phyloP scores from a whole-genome alignment of 1,284 basidiomycete species.

The Tylopilus orsonianus region DNA sequence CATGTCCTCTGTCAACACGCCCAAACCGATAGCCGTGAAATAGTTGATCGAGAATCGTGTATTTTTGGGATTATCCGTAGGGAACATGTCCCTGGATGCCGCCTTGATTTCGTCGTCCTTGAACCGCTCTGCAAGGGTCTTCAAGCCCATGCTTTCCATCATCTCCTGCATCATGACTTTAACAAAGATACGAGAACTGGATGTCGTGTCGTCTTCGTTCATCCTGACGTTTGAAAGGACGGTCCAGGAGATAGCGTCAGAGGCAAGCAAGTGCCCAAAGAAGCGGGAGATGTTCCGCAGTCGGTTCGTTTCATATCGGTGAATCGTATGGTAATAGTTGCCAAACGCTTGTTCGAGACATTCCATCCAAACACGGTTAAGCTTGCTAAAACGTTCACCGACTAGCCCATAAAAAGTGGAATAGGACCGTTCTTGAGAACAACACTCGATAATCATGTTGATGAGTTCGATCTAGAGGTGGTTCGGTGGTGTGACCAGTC shows the following conservation, averaged over 20 bases:
- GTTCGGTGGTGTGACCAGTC: neutral
- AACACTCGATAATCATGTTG: slow-evolving; percentile 99
- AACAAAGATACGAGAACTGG: slow-evolving; percentile 94
- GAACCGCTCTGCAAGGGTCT: slow-evolving; percentile 81
- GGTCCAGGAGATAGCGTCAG: slow-evolving; percentile 89
- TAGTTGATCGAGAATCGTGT: slow-evolving; percentile 99
- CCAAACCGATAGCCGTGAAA: slow-evolving; percentile 92
- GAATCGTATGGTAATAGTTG: slow-evolving; percentile 94
- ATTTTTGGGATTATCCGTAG: slow-evolving; percentile 93
- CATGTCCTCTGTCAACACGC: slow-evolving; percentile 93
- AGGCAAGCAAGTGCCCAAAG: slow-evolving; percentile 88
- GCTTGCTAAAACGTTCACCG: slow-evolving; percentile 94
- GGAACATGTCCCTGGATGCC: slow-evolving; percentile 87
- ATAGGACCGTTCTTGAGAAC: slow-evolving; percentile 98
- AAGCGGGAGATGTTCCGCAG: slow-evolving; percentile 96
- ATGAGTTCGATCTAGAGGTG: slow-evolving; percentile 79
- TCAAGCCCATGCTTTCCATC: slow-evolving; percentile 90
- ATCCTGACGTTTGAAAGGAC: slow-evolving; percentile 85
- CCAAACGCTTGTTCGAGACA: slow-evolving; percentile 85
- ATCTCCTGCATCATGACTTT: slow-evolving; percentile 97
- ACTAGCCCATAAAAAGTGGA: slow-evolving; percentile 95
- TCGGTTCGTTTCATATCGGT: slow-evolving; percentile 98
- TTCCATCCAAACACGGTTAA: slow-evolving; percentile 93
- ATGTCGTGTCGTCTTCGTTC: slow-evolving; percentile 98
- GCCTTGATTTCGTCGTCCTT: slow-evolving; percentile 79